These are phyloP conservation scores for Candida endomychidarum DNA, from an alignment of 805 yeast species.

Conservation along the genomic window DNA sequence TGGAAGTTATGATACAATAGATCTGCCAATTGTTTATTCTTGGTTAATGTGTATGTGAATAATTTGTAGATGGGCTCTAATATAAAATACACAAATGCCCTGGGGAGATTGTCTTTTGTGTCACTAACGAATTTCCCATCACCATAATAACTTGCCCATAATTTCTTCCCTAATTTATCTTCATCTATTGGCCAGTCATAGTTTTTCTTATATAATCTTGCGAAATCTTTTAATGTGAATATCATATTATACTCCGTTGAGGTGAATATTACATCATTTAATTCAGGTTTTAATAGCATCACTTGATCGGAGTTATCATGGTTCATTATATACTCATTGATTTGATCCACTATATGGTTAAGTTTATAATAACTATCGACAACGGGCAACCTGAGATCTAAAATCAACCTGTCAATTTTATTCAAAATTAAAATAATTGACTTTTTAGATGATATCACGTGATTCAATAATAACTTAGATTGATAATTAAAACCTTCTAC, in stretches of 20 bases:
- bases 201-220: conserved; percentile 42
- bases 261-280: conserved; percentile 68
- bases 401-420: conserved; percentile 80
- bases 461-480: conserved; percentile 48
- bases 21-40: conserved; percentile 40
- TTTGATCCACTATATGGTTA: conserved; percentile 54
- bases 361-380: conserved; percentile 71
- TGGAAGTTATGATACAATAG: conserved; percentile 52
- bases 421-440: conserved; percentile 65
- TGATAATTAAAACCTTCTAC: conserved; percentile 77
- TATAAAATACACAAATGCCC: conserved; percentile 64
- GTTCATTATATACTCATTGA: conserved; percentile 54
- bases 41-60: conserved; percentile 57
- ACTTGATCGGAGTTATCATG: conserved; percentile 27
- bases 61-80: conserved; percentile 81
- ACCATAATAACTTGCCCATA: conserved; percentile 80
- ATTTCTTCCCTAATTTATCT: conserved; percentile 25
- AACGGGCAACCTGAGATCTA: conserved; percentile 78
- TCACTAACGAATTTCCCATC: conserved; percentile 47
- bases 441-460: conserved; percentile 49
- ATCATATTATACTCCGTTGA: conserved; percentile 64
- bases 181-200: conserved; percentile 10
- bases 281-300: conserved; percentile 6
- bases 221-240: conserved; percentile 69
- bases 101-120: conserved; percentile 21